These are phyloP conservation scores for Styphnolobium japonicum DNA, from an alignment of 306 rosid species.

Conservation along the genomic window DNA sequence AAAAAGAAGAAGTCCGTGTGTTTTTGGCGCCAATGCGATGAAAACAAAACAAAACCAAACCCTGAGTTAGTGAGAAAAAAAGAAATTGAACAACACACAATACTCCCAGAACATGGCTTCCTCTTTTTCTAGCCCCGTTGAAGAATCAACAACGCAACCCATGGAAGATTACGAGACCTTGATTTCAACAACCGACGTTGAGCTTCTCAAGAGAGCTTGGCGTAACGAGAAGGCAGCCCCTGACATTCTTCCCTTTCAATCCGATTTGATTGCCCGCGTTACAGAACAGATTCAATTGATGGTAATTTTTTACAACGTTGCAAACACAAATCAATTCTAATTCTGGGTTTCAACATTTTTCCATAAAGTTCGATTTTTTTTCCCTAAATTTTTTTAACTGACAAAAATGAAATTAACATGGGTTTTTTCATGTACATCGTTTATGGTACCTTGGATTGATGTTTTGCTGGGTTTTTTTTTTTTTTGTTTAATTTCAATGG, in stretches of 20 bases:
- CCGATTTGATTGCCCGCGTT: slow-evolving; percentile 53
- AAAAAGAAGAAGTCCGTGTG: too few relatives aligned
- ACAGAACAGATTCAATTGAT: slow-evolving; percentile 63
- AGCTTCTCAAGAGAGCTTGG: slow-evolving; percentile 47
- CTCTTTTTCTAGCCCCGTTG: slow-evolving; percentile 35
- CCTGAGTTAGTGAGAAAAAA: too few relatives aligned
- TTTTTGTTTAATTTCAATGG: neutral
- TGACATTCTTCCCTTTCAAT: slow-evolving; percentile 63
- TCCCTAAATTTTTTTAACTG: neutral
- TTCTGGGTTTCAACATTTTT: neutral
- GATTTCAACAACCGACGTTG: slow-evolving; percentile 42
- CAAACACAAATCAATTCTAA: neutral
- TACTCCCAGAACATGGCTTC: too few relatives aligned
- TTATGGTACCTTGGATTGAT: neutral
- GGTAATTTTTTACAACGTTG: slow-evolving; percentile 35
- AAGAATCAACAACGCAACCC: slow-evolving; percentile 28
- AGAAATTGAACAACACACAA: too few relatives aligned
- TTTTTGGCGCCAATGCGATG: too few relatives aligned
- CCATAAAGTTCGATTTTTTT: neutral
- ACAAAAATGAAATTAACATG: neutral
- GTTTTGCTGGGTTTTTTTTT: neutral
- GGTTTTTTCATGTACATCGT: neutral
- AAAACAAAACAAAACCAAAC: too few relatives aligned
- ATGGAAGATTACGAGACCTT: slow-evolving; percentile 35
- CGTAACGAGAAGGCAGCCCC: slow-evolving; percentile 51